Conservation (phyloP, 306 rosid species). For the Carpinus fangiana region DNA sequence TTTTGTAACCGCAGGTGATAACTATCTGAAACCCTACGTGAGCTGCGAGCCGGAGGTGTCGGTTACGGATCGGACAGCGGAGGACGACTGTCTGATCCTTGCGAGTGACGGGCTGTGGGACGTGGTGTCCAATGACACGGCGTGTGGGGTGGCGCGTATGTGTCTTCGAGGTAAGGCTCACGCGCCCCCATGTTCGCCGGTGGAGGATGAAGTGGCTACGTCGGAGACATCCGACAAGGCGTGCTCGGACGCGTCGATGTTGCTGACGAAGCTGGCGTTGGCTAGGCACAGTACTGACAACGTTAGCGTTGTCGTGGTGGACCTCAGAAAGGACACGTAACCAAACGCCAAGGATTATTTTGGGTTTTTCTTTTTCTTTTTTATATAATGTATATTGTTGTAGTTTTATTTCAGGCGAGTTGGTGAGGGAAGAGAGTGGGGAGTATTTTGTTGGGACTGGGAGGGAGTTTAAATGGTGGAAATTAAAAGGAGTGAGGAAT, state of each 20-base stretch:
- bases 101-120: slow-evolving; percentile 76
- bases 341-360: background rate
- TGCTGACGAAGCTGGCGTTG: slow-evolving; percentile 68
- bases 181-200: background rate
- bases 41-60: slow-evolving; percentile 64
- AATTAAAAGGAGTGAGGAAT: background rate
- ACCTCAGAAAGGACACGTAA: slow-evolving; percentile 46
- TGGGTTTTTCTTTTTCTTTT: background rate
- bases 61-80: slow-evolving; percentile 54
- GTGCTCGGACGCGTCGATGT: slow-evolving; percentile 51
- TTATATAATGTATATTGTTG: background rate
- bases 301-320: slow-evolving; percentile 60
- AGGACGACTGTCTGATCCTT: slow-evolving; percentile 54
- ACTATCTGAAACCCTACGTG: slow-evolving; percentile 66
- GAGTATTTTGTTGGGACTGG: no score
- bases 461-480: no score
- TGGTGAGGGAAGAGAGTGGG: background rate
- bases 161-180: slow-evolving; percentile 39
- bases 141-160: slow-evolving; percentile 62
- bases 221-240: slow-evolving; percentile 31
- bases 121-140: slow-evolving; percentile 60
- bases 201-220: slow-evolving; percentile 2
- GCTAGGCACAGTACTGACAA: slow-evolving; percentile 62
- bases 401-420: background rate
- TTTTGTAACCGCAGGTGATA: slow-evolving; percentile 42